Evolutionary conservation across 257 asterid species (phyloP).

Genomic region (Craterostigma plantagineum): DNA sequence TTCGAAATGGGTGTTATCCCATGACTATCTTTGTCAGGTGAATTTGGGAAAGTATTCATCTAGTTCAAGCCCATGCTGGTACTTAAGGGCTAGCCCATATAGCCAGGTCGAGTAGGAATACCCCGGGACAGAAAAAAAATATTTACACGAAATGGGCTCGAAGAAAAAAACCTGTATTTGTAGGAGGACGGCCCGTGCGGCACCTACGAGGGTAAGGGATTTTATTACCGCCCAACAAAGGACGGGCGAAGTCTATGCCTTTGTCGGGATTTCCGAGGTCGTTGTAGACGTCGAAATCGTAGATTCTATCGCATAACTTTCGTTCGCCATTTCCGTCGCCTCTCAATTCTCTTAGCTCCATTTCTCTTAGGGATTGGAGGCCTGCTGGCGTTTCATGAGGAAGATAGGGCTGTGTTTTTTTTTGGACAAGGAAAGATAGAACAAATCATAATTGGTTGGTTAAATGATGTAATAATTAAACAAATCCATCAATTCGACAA

Average conservation of each 20-base stretch:
- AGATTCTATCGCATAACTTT: conserved; percentile 61
- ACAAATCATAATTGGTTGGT: too few relatives aligned
- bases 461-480: too few relatives aligned
- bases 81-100: too few relatives aligned
- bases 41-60: too few relatives aligned
- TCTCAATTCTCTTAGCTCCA: conserved; percentile 57
- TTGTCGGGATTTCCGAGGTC: conserved; percentile 93
- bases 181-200: conserved; percentile 66
- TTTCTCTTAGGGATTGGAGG: conserved; percentile 50
- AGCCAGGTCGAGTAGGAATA: too few relatives aligned
- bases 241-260: conserved; percentile 72
- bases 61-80: too few relatives aligned
- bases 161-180: conserved; percentile 41
- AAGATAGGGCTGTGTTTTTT: conserved; percentile 55
- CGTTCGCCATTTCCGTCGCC: conserved; percentile 76
- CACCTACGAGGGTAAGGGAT: conserved; percentile 86
- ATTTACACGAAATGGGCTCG: too few relatives aligned
- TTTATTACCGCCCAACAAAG: conserved; percentile 48
- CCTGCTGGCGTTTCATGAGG: conserved; percentile 89
- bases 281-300: conserved; percentile 70
- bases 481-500: too few relatives aligned
- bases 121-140: too few relatives aligned
- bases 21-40: too few relatives aligned
- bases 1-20: too few relatives aligned
- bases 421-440: conserved; percentile 5